Conservation (phyloP, 2,329 filamentous ascomycete genomes). For the Sarocladiaceae sp. region DNA sequence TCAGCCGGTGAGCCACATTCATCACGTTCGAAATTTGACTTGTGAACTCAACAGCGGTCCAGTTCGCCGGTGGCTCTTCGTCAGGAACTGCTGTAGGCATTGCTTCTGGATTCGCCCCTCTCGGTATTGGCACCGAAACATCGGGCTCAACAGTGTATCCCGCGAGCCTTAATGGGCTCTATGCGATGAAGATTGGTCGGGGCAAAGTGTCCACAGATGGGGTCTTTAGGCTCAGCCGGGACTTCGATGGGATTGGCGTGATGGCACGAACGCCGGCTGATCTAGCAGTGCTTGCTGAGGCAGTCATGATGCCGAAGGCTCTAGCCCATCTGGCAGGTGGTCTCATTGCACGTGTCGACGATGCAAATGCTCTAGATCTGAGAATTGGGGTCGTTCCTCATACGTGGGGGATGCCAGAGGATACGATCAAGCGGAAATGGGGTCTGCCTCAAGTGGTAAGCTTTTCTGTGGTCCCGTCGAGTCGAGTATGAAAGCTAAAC, state of each 20-base stretch:
- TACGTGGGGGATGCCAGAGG: not conserved
- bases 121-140: constrained; percentile 9
- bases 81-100: constrained; percentile 11
- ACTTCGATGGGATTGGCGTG: constrained; percentile 8
- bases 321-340: not conserved
- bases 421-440: not conserved
- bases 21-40: not conserved
- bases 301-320: not conserved
- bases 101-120: constrained; percentile 8
- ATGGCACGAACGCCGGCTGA: constrained; percentile 8
- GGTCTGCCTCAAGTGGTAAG: not conserved
- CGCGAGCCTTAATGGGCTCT: constrained; percentile 9
- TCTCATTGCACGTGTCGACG: not conserved
- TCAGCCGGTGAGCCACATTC: constrained; percentile 4
- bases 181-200: constrained; percentile 9
- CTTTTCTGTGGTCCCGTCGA: not conserved
- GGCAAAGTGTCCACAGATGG: constrained; percentile 8
- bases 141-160: constrained; percentile 10
- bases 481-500: too few species aligned
- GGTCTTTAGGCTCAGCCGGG: constrained; percentile 9
- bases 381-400: not conserved
- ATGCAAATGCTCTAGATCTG: not conserved
- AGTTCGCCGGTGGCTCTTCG: constrained; percentile 8
- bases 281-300: not conserved
- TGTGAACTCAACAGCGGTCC: not conserved